A percentile compares a stretch with the other conserved stretches of the same genome.
phyloP scores from a whole-genome alignment of 768 basidiomycete genomes.

The Termitomyces heimii region DNA sequence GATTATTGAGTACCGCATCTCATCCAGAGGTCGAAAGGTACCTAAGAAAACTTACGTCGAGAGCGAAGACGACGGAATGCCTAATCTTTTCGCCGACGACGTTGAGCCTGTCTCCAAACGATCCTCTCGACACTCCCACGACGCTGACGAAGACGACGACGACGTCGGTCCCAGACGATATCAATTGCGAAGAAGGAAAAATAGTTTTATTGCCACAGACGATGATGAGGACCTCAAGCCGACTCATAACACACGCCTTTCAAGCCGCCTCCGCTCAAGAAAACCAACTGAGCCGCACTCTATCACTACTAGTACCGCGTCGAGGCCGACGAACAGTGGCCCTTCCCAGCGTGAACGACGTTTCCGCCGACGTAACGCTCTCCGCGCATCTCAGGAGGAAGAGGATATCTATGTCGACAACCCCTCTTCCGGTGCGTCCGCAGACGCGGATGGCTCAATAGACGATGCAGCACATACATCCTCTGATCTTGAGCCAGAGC shows the following conservation, averaged over 20 bases:
- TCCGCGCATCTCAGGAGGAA: constrained; percentile 28
- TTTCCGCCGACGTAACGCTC: constrained; percentile 21
- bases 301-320: constrained; percentile 1
- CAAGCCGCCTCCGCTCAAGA: constrained; percentile 34
- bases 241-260: constrained; percentile 22
- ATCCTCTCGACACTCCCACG: constrained; percentile 14
- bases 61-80: constrained; percentile 33
- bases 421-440: constrained; percentile 41
- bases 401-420: constrained; percentile 47
- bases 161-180: constrained; percentile 20
- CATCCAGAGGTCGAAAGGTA: constrained; percentile 35
- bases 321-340: constrained; percentile 2
- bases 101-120: constrained; percentile 12
- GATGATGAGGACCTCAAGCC: constrained; percentile 37
- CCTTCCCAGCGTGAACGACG: constrained; percentile 23
- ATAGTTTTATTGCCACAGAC: constrained; percentile 34
- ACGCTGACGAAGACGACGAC: constrained; percentile 18
- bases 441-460: constrained; percentile 53
- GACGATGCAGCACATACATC: constrained; percentile 47
- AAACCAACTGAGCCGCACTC: constrained; percentile 15
- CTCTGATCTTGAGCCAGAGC: constrained; percentile 36
- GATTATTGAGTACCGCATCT: constrained; percentile 19
- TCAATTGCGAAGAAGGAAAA: constrained; percentile 4
- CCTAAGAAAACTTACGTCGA: constrained; percentile 37
- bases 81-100: constrained; percentile 24